Base-by-base conservation (phyloP, 768 basidiomycete species). In the Boletus barrowsii region DNA sequence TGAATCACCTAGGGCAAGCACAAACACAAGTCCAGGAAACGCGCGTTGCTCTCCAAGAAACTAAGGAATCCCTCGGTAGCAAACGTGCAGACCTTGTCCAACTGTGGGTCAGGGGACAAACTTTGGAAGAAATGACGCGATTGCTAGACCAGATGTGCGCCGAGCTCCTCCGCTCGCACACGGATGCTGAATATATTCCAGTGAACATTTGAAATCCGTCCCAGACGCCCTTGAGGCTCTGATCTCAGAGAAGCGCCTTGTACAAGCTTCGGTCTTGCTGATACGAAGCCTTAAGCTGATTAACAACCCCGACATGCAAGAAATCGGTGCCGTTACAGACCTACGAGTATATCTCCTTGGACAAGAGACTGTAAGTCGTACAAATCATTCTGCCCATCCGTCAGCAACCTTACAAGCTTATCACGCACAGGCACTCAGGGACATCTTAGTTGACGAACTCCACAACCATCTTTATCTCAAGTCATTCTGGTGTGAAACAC, bases 381-480 rank as follows among this genome's bases (percentile, higher is more conserved):
- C 26, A 26, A 10, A 20, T 14, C 14, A 15, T 46, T 8, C 30
- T 43, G 17, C n/a, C n/a, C 17, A n/a, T 45, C n/a, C n/a, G 4
- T 22, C 24, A 24, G 0, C 14, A 37, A 9, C 14, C 49, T 68
- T 24, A 72, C n/a, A 37, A 9, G 17, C 49, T 68, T 24, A 72
- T 47, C 2, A 2, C 39, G 47, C 53, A 33, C 63, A 98, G 96
- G 87, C 90, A 11, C 73, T 99, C 42, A 81, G 90, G 43, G 97
- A 98, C 59, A 97, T 98, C 51, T 74, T 99, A 53, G 78, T 95
- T 8, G 97, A 99, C 60, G 97, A 99, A 65, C 79, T 99, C 13
- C 95, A 98, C 66, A 92, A 86, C 61, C 97, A 99, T 71, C 73
- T 99, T n/a, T 99, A 97, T 71, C 83, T 99, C 55, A 97, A 96